A percentile compares a stretch with the other conserved stretches of the same genome.
Evolutionary conservation across 75 land plant species (phyloP).

Genomic region (Cryptomeria japonica): DNA sequence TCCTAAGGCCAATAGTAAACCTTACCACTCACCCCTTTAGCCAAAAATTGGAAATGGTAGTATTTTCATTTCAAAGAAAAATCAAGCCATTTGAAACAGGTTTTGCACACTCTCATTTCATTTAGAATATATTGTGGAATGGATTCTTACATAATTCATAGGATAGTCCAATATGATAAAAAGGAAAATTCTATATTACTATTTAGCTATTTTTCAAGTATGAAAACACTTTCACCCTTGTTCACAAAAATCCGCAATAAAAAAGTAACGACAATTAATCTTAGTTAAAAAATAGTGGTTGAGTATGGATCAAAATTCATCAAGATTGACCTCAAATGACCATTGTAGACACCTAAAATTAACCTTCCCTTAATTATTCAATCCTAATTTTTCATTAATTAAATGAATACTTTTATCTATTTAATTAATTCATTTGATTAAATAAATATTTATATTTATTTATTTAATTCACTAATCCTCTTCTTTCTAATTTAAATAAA

Average conservation of each 20-base stretch:
- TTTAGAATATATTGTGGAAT: not conserved
- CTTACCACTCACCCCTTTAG: not conserved
- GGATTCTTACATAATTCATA: not conserved
- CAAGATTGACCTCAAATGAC: too few species aligned
- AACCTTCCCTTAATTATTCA: too few species aligned
- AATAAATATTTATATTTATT: too few species aligned
- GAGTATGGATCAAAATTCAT: too few species aligned
- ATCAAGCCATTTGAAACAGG: not conserved
- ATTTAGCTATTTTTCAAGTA: not conserved
- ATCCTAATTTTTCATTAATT: too few species aligned
- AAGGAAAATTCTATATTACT: not conserved
- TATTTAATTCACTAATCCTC: too few species aligned
- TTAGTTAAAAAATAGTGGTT: not conserved
- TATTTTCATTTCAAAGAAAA: not conserved
- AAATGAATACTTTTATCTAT: too few species aligned
- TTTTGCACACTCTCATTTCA: not conserved
- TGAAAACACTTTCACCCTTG: not conserved
- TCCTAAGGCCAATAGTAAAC: not conserved
- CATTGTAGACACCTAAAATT: too few species aligned
- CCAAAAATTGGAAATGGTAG: not conserved
- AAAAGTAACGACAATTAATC: not conserved
- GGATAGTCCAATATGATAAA: too few species aligned
- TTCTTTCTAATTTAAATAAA: too few species aligned
- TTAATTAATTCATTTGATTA: too few species aligned
- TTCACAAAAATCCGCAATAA: not conserved